phyloP scores from a whole-genome alignment of 2,329 filamentous ascomycete species.

The Colletotrichum phormii region DNA sequence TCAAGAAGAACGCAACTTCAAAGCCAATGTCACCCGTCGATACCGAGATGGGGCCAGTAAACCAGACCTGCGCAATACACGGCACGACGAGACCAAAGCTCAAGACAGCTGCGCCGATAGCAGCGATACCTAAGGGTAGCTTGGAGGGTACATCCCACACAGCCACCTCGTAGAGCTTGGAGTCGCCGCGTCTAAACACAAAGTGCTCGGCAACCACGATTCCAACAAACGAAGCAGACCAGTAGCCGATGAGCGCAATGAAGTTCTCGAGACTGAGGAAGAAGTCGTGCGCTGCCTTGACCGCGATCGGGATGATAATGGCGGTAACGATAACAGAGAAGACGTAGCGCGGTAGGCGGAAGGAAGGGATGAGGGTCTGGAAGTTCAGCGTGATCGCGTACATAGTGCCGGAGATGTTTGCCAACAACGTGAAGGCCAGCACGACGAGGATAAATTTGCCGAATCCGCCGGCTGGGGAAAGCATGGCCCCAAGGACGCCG shows the following conservation, averaged over 20 bases:
- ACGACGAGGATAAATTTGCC: slow-evolving; percentile 53
- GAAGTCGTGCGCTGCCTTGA: slow-evolving; percentile 53
- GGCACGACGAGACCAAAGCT: slow-evolving; percentile 64
- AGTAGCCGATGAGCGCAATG: slow-evolving; percentile 58
- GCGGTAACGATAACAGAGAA: slow-evolving; percentile 53
- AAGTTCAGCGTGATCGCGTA: slow-evolving; percentile 53
- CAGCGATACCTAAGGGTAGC: slow-evolving; percentile 56
- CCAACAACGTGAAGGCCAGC: slow-evolving; percentile 51
- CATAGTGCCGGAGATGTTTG: slow-evolving; percentile 51
- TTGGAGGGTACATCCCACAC: slow-evolving; percentile 57
- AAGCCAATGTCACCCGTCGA: slow-evolving; percentile 74
- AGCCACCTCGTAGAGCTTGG: slow-evolving; percentile 53
- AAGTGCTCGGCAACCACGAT: slow-evolving; percentile 56
- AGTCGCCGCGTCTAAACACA: slow-evolving; percentile 54
- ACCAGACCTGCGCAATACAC: slow-evolving; percentile 72
- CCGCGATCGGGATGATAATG: slow-evolving; percentile 54
- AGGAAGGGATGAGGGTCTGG: slow-evolving; percentile 52
- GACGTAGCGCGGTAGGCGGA: slow-evolving; percentile 53
- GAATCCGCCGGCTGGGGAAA: slow-evolving; percentile 44
- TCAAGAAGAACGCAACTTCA: slow-evolving; percentile 69
- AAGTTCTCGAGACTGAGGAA: slow-evolving; percentile 57
- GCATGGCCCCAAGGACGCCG: slow-evolving; percentile 47
- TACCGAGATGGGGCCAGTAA: slow-evolving; percentile 68
- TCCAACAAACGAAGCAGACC: slow-evolving; percentile 55
- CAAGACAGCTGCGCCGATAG: slow-evolving; percentile 53